A percentile compares a stretch with the other conserved stretches of the same genome.
phyloP scores from a whole-genome alignment of 73 alveolate species.

The Tetrahymena malaccensis region DNA sequence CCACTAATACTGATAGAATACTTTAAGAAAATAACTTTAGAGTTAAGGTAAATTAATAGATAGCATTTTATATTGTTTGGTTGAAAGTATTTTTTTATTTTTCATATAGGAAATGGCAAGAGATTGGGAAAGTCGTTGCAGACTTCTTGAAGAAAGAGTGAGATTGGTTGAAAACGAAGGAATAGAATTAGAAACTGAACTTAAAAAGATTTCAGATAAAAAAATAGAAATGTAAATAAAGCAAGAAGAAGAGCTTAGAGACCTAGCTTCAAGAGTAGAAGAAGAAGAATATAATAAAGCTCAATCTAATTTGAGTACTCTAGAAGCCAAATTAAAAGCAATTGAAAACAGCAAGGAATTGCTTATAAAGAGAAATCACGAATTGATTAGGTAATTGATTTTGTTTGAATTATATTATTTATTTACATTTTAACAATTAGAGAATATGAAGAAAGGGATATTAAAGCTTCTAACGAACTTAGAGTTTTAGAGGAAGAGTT shows the following conservation, averaged over 20 bases:
- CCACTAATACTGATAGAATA: constrained; percentile 27
- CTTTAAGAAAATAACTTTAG: constrained; percentile 40
- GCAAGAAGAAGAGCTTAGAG: constrained; percentile 39
- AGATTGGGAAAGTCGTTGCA: constrained; percentile 46
- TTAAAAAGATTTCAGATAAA: constrained; percentile 20
- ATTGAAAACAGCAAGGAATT: constrained; percentile 33
- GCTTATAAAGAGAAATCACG: constrained; percentile 23
- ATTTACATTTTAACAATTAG: background rate
- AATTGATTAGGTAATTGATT: background rate
- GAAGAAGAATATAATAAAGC: constrained; percentile 34
- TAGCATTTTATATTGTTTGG: background rate
- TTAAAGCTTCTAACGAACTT: constrained; percentile 20
- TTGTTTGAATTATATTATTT: background rate
- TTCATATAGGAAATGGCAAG: constrained; percentile 14
- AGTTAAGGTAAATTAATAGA: background rate
- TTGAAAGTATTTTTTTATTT: background rate
- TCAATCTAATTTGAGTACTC: constrained; percentile 7
- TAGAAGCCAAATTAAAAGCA: constrained; percentile 38
- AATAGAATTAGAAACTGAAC: constrained; percentile 23
- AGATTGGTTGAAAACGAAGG: constrained; percentile 32
- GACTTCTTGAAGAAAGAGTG: constrained; percentile 23
- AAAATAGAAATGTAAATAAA: constrained; percentile 28
- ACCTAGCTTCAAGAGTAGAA: constrained; percentile 31
- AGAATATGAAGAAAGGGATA: constrained; percentile 32
- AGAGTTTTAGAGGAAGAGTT: constrained; percentile 26